Evolutionary conservation across 2,329 filamentous ascomycete species (phyloP), one percentile per base, ranked within the genome.

Genomic region (Fusarium tricinctum): DNA sequence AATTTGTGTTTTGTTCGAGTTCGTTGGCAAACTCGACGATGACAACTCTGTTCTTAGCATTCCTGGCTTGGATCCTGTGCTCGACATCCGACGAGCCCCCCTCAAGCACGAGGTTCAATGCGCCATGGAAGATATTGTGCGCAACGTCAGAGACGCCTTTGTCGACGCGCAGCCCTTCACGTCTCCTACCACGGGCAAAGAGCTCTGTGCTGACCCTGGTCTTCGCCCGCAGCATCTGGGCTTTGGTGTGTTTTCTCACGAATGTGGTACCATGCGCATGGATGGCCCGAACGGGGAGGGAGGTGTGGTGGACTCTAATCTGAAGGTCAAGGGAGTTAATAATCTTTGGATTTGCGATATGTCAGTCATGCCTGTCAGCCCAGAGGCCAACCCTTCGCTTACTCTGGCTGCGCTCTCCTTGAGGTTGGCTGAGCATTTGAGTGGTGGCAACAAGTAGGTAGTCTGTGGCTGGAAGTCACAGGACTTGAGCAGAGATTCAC

Each of bases 181-280:
- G 7, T 19, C 12, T 26, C 42, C 2, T 52, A 10, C 40, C 48
- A 14, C 49, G 26, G 0, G 47, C 6, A 3, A n/a, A 23, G 0
- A 22, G 4, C 28, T 30, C 3, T 63, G 58, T 14, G 26, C 19
- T 1, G 58, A 69, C 13, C 58, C 62, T 1, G 66, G 58, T 2
- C 5, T 69, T 0, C 22, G 66, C 1, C 66, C 67, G 0, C 67
- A 70, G 17, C 67, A 70, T 23, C 1, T 70, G 17, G 67, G 67
- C 0, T 70, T 70, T 0, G 67, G 67, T 0, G 67, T 70, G 0
- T 70, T 70, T 8, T 69, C 66, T 3, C 66, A 70, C 7, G 67
- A 70, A 10, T 57, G 66, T 1, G 67, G 67, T 23, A 70, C 67
- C 0, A 70, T 70, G 67, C 45, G 67, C 6, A 70, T 70, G 67